Evolutionary conservation across 2,329 filamentous ascomycete genomes (phyloP).

Genomic region (Cladosporium sp.): DNA sequence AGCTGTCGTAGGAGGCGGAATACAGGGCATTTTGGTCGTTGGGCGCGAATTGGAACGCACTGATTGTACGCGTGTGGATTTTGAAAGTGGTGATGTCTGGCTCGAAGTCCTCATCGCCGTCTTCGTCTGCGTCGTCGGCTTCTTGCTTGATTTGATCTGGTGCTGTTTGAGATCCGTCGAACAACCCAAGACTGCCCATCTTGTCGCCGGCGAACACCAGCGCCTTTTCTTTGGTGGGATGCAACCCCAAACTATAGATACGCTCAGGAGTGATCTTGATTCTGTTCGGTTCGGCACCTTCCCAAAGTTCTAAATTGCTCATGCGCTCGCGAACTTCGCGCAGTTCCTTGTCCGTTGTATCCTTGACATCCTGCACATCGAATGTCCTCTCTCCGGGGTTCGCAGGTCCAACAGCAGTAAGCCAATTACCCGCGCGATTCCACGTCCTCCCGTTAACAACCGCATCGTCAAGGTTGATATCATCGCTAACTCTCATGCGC

Average conservation of each 20-base stretch:
- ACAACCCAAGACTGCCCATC: slow-evolving; percentile 81
- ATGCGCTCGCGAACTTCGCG: slow-evolving; percentile 71
- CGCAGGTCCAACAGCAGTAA: slow-evolving; percentile 65
- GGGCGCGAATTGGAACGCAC: slow-evolving; percentile 72
- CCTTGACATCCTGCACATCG: slow-evolving; percentile 72
- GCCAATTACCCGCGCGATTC: slow-evolving; percentile 61
- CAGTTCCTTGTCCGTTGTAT: slow-evolving; percentile 71
- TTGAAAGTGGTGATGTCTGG: slow-evolving; percentile 88
- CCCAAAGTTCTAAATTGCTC: slow-evolving; percentile 72
- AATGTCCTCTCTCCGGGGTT: slow-evolving; percentile 82
- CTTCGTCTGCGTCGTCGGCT: slow-evolving; percentile 58
- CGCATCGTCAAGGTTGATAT: slow-evolving; percentile 70
- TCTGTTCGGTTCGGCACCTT: slow-evolving; percentile 75
- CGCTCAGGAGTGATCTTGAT: slow-evolving; percentile 89
- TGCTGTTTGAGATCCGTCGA: slow-evolving; percentile 73
- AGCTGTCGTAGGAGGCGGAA: slow-evolving; percentile 87
- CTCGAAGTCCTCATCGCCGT: slow-evolving; percentile 59
- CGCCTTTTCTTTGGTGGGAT: slow-evolving; percentile 79
- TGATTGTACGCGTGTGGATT: slow-evolving; percentile 82
- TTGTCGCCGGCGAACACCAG: slow-evolving; percentile 94
- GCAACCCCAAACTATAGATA: slow-evolving; percentile 81
- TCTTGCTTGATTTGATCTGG: slow-evolving; percentile 39
- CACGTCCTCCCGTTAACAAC: slow-evolving; percentile 70
- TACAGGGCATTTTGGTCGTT: slow-evolving; percentile 70
- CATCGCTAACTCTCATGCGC: slow-evolving; percentile 59